Percentiles rank a stretch among this genome's conserved stretches.
Evolutionary conservation across 2,329 filamentous ascomycete species (phyloP).

Genomic region (Penicillium glabrum): DNA sequence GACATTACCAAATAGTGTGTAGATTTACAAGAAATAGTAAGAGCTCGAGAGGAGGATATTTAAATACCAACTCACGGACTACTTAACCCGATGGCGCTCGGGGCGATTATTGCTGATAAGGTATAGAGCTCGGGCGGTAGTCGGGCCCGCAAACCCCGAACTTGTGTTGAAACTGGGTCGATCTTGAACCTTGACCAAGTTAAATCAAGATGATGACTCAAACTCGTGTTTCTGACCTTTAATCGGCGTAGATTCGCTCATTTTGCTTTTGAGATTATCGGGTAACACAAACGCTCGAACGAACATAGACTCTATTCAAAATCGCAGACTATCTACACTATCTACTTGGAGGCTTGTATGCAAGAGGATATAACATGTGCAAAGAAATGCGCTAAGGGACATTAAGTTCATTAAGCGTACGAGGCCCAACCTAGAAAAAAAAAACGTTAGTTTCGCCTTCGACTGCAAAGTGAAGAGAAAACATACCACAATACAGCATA

Average conservation of each 20-base stretch:
- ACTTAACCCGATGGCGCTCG: not conserved
- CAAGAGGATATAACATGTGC: not conserved
- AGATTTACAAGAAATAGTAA: not conserved
- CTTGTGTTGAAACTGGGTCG: not conserved
- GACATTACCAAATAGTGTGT: conserved; percentile 12
- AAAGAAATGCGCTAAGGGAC: not conserved
- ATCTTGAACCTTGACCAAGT: not conserved
- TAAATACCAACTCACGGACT: not conserved
- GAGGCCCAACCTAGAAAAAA: conserved; percentile 14
- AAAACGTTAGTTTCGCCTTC: conserved; percentile 2
- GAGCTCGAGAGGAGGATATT: not conserved
- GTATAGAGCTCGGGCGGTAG: not conserved
- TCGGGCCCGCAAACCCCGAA: not conserved
- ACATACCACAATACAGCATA: conserved; percentile 72
- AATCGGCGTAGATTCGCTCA: not conserved
- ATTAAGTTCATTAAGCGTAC: conserved; percentile 9
- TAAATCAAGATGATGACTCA: not conserved
- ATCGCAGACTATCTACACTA: not conserved
- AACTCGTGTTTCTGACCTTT: not conserved
- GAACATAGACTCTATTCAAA: not conserved
- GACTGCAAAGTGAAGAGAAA: too few species aligned
- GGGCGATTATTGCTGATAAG: not conserved
- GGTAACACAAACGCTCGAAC: not conserved
- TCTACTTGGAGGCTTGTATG: not conserved
- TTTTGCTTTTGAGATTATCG: not conserved